These are phyloP conservation scores for Raffaelea deltoideospora DNA, from an alignment of 2,329 filamentous ascomycete species.

Conservation along the genomic window DNA sequence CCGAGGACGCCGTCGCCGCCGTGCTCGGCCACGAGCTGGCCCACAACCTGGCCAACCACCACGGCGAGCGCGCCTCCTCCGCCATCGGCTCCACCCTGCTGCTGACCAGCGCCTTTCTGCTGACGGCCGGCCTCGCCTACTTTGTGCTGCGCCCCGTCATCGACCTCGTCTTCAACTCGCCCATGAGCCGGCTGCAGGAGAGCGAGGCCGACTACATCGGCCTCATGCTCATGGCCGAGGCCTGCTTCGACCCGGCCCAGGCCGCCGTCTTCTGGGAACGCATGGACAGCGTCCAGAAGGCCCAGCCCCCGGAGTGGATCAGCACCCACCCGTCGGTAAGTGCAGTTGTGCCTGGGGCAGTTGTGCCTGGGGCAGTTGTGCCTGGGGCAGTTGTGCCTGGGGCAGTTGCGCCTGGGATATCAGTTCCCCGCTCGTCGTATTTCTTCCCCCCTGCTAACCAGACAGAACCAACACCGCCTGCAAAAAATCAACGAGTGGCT, in stretches of 20 bases:
- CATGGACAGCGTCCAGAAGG: conserved; percentile 39
- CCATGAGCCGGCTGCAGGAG: conserved; percentile 58
- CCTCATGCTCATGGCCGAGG: conserved; percentile 68
- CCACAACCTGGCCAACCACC: conserved; percentile 56
- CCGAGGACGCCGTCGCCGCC: conserved; percentile 55
- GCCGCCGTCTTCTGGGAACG: conserved; percentile 52
- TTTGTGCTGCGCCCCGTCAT: conserved; percentile 32
- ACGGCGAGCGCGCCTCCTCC: conserved; percentile 45
- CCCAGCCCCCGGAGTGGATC: conserved; percentile 51
- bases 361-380: no score
- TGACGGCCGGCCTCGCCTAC: conserved; percentile 27
- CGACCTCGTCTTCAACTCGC: conserved; percentile 49
- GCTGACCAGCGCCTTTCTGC: conserved; percentile 31
- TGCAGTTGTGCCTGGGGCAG: conserved; percentile 6
- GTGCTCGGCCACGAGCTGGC: conserved; percentile 71
- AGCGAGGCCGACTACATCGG: conserved; percentile 70
- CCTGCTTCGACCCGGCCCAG: conserved; percentile 57
- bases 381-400: no score
- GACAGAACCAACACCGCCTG: conserved; percentile 44
- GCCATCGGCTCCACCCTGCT: conserved; percentile 36
- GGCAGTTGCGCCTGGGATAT: no score
- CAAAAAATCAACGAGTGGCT: conserved; percentile 51
- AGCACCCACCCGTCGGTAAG: conserved; percentile 61
- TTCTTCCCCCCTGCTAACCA: conserved; percentile 1
- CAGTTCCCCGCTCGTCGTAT: background rate